Percentiles rank a stretch among this genome's conserved stretches.
phyloP scores from a whole-genome alignment of 2,329 filamentous ascomycete genomes.

The Cladophialophora yegresii region DNA sequence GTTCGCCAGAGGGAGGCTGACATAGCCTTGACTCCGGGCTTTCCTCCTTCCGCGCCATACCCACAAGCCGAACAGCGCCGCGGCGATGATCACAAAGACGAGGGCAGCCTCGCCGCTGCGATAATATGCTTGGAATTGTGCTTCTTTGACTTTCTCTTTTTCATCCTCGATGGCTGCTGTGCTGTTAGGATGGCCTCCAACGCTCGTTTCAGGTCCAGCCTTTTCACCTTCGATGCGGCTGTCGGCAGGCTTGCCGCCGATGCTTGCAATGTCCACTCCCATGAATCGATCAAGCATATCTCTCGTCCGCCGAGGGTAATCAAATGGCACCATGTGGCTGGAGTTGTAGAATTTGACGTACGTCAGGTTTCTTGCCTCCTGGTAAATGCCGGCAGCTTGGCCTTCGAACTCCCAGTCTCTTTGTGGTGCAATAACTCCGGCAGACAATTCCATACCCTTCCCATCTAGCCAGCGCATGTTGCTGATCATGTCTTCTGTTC shows the following conservation, averaged over 20 bases:
- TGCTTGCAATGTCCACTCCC: constrained; percentile 83
- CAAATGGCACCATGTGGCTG: constrained; percentile 97
- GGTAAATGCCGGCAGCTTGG: constrained; percentile 84
- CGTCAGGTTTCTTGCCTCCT: constrained; percentile 90
- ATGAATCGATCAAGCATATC: constrained; percentile 99
- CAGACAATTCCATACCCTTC: constrained; percentile 83
- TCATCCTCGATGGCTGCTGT: constrained; percentile 62
- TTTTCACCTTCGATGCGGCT: constrained; percentile 84
- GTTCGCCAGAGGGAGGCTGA: constrained; percentile 37
- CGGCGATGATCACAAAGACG: constrained; percentile 74
- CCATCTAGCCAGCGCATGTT: constrained; percentile 90
- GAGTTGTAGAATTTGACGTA: constrained; percentile 95
- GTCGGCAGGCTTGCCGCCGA: constrained; percentile 77
- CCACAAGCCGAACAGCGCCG: constrained; percentile 71
- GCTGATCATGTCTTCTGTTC: constrained; percentile 86
- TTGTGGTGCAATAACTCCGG: constrained; percentile 87
- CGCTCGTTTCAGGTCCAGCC: constrained; percentile 68
- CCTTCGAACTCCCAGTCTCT: constrained; percentile 93
- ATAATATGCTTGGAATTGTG: constrained; percentile 86
- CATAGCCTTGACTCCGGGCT: constrained; percentile 49
- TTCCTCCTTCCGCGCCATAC: constrained; percentile 60
- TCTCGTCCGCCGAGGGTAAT: constrained; percentile 78
- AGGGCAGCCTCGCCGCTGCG: constrained; percentile 84
- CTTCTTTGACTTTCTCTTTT: constrained; percentile 73
- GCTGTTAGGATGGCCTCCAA: constrained; percentile 71